phyloP scores from a whole-genome alignment of 768 basidiomycete species.

The Russula brevipes region DNA sequence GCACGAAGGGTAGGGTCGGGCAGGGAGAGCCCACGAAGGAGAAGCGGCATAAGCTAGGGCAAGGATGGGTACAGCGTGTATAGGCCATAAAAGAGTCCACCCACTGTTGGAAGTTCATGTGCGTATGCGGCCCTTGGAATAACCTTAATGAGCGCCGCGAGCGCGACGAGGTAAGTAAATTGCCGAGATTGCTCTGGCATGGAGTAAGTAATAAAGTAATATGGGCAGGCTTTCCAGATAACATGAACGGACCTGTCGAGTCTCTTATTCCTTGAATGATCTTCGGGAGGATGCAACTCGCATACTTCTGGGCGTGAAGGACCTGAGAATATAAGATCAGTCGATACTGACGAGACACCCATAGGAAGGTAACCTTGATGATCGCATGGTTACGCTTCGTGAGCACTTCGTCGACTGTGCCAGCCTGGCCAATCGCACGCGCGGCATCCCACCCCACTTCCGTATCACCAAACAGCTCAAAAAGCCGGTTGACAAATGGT shows the following conservation, averaged over 20 bases:
- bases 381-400: conserved; percentile 76
- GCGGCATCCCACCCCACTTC: conserved; percentile 69
- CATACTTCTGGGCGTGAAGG: conserved; percentile 70
- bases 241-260: conserved; percentile 42
- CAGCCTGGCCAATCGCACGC: conserved; percentile 63
- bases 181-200: conserved; percentile 47
- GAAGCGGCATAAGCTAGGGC: conserved; percentile 78
- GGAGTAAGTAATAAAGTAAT: not conserved
- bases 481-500: conserved; percentile 55
- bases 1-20: conserved; percentile 67
- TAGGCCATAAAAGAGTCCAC: conserved; percentile 22
- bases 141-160: conserved; percentile 74
- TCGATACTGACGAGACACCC: not conserved
- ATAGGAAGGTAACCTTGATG: conserved; percentile 50
- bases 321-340: conserved; percentile 41
- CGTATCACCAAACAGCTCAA: conserved; percentile 65
- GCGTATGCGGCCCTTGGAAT: conserved; percentile 72
- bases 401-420: conserved; percentile 55
- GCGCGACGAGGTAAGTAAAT: conserved; percentile 72
- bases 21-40: conserved; percentile 79
- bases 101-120: conserved; percentile 58
- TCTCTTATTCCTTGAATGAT: conserved; percentile 64
- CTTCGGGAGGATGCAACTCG: conserved; percentile 63
- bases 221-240: not conserved
- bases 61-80: not conserved